Evolutionary conservation across 805 yeast species (phyloP).

Genomic region (Priceomyces medius): DNA sequence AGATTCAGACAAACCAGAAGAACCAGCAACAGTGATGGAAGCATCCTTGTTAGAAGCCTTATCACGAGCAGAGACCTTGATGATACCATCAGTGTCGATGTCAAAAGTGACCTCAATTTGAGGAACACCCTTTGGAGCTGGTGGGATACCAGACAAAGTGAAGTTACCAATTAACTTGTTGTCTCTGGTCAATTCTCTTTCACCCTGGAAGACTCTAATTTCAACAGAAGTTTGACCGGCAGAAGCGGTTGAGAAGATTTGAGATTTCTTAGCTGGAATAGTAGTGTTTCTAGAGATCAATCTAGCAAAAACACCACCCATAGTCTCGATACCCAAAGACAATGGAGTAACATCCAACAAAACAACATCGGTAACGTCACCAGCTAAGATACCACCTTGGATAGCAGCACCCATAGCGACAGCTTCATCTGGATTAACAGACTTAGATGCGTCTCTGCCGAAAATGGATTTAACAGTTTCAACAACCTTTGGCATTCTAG

Average conservation of each 20-base stretch:
- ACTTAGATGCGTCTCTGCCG: conserved; percentile 81
- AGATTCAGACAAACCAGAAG: conserved; percentile 85
- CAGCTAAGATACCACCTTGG: conserved; percentile 94
- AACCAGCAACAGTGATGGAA: conserved; percentile 93
- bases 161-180: conserved; percentile 97
- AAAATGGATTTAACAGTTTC: conserved; percentile 75
- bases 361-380: conserved; percentile 90
- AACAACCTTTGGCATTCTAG: conserved; percentile 86
- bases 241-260: conserved; percentile 93
- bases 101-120: conserved; percentile 94
- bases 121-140: conserved; percentile 93
- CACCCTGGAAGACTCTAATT: conserved; percentile 99
- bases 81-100: conserved; percentile 96
- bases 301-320: conserved; percentile 96
- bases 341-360: conserved; percentile 87
- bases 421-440: conserved; percentile 94
- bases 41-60: conserved; percentile 92
- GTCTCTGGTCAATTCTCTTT: conserved; percentile 96
- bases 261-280: conserved; percentile 94
- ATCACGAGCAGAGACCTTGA: conserved; percentile 92
- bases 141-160: conserved; percentile 92
- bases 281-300: conserved; percentile 92
- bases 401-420: conserved; percentile 97
- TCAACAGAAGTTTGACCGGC: conserved; percentile 96
- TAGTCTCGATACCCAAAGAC: conserved; percentile 94